Base-by-base conservation (phyloP, 2,329 filamentous ascomycete genomes). In the Epichloe brachyelytri region DNA sequence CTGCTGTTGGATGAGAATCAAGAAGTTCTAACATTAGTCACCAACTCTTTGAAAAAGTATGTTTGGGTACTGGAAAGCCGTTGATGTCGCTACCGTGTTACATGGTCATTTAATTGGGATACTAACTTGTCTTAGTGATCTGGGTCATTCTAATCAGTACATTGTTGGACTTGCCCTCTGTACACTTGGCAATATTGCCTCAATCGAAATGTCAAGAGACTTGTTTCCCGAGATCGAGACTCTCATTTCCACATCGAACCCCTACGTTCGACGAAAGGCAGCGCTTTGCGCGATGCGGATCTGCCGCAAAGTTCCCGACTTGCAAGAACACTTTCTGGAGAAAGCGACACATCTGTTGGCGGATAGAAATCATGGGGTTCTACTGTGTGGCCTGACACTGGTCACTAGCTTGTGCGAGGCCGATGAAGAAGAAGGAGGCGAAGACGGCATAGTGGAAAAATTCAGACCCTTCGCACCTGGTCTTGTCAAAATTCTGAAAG, bases 221-320 rank as follows among this genome's bases (percentile, higher is more conserved):
- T 75, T 98, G 19, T 98, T 98, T 68, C 81, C 89, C 58, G 91
- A 98, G 75, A 87, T 98, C 66, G 94, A 98, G 69, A 87, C 79
- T 54, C 82, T 97, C 46, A 74, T 98, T 57, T 86, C 89, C 41
- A 96, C 90, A 46, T 85, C 89, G 49, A 98, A 98, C 67, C 93
- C 93, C n/a, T 98, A 98, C 66, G 96, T 98, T 64, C 81, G 93
- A 60, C 82, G 93, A 60, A 98, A 98, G 74, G 93, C 93, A 17
- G 93, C 93, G 4, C 78, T 98, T n/a, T 98, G 93, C 70, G 93
- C 93, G 48, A 98, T 98, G 93, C 82, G 90, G 58, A 96, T 98
- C 76, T 96, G 90, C 71, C 85, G 89, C 61, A 98, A 98, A 69
- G 93, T 98, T 11, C 93, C 94, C 5, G 93, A 98, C 66, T 72